Percentiles rank a stretch among this genome's conserved stretches.
Evolutionary conservation across 164 flowering plant genomes (phyloP).

Genomic region (Vitis rotundifolia): DNA sequence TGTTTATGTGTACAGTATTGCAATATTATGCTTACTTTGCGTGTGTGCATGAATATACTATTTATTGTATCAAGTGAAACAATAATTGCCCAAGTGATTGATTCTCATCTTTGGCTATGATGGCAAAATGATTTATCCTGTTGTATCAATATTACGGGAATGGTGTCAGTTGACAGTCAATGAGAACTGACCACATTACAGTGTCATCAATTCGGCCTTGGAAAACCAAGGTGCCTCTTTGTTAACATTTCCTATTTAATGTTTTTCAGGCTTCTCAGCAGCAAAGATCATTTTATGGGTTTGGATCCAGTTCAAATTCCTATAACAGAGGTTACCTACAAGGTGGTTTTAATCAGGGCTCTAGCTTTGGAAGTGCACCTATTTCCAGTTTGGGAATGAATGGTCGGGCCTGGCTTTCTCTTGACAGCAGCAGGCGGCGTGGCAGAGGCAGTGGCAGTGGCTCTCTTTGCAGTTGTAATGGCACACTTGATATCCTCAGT

Average conservation of each 20-base stretch:
- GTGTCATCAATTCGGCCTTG: too few species aligned
- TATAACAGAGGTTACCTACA: conserved; percentile 47
- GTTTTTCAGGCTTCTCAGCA: conserved; percentile 58
- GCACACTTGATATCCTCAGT: conserved; percentile 53
- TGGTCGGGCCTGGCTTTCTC: conserved; percentile 43
- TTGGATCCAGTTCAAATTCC: conserved; percentile 59
- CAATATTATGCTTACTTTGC: too few species aligned
- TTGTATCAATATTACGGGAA: too few species aligned
- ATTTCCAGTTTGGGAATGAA: conserved; percentile 44
- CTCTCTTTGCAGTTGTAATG: conserved; percentile 55
- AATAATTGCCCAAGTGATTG: too few species aligned
- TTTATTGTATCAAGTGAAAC: too few species aligned
- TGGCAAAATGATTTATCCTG: too few species aligned
- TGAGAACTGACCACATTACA: too few species aligned
- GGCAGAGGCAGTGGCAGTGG: conserved; percentile 53
- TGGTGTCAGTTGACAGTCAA: too few species aligned
- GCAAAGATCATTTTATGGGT: conserved; percentile 61
- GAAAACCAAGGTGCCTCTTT: too few species aligned
- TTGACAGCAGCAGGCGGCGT: conserved; percentile 63
- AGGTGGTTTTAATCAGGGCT: conserved; percentile 46
- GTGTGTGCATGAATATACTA: too few species aligned
- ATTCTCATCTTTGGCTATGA: too few species aligned
- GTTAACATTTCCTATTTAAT: background rate
- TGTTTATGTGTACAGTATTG: too few species aligned
- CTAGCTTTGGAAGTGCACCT: conserved; percentile 52